phyloP scores from a whole-genome alignment of 140 eudicot species.

The Flaveria floridana region DNA sequence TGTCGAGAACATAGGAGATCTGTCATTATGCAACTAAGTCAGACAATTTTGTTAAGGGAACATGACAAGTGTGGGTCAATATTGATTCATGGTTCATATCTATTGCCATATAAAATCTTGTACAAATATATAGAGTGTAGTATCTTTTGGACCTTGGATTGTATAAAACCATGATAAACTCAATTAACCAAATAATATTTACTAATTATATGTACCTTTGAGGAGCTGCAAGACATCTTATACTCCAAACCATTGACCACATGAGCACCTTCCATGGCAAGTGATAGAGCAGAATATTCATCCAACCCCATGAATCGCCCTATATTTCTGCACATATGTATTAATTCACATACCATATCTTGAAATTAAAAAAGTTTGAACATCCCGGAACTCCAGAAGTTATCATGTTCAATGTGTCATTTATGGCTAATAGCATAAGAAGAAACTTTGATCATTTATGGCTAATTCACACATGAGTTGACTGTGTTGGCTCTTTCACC shows the following conservation, averaged over 20 bases:
- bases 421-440: not conserved
- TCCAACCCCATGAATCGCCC: conserved; percentile 44
- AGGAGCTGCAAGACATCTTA: conserved; percentile 79
- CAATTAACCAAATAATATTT: not conserved
- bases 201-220: conserved; percentile 56
- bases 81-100: not conserved
- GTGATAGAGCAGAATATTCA: conserved; percentile 50
- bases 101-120: not conserved
- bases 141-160: not conserved
- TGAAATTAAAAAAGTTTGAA: conserved; percentile 1
- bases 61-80: not conserved
- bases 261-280: conserved; percentile 67
- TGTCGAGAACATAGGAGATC: conserved; percentile 91
- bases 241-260: conserved; percentile 86
- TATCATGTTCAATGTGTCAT: not conserved
- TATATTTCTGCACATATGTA: conserved; percentile 57
- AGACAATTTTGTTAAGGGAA: not conserved
- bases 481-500: not conserved
- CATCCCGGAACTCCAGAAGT: not conserved
- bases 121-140: too few relatives aligned
- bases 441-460: not conserved
- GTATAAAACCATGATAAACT: too few relatives aligned
- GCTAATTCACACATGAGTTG: not conserved
- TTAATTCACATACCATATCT: not conserved
- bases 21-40: conserved; percentile 35